Conservation (phyloP, 1,284 basidiomycete species). For the Cryptococcus sp. region DNA sequence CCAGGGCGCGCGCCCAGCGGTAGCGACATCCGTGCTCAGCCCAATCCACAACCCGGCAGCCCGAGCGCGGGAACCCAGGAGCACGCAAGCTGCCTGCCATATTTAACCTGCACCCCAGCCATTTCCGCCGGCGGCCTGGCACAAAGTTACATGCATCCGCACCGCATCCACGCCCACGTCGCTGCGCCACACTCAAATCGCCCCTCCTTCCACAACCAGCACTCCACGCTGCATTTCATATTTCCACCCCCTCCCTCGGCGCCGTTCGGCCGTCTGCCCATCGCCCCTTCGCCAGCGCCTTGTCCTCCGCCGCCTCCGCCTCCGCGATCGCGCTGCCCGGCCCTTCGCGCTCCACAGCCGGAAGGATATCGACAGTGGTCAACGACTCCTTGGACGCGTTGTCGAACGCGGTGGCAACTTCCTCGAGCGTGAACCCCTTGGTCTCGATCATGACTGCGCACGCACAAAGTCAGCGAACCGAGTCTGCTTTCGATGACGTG, state of each 20-base stretch:
- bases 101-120: too few relatives aligned
- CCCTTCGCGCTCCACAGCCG: slow-evolving; percentile 9
- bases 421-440: slow-evolving; percentile 46
- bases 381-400: slow-evolving; percentile 12
- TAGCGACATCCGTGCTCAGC: not conserved
- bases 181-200: too few relatives aligned
- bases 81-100: too few relatives aligned
- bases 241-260: not conserved
- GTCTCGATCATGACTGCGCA: slow-evolving; percentile 46
- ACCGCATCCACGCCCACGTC: too few relatives aligned
- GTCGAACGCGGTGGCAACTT: slow-evolving; percentile 43
- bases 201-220: too few relatives aligned
- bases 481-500: not conserved
- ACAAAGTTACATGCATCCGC: too few relatives aligned
- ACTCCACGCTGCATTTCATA: too few relatives aligned
- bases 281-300: not conserved
- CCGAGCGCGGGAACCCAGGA: too few relatives aligned
- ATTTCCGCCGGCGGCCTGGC: too few relatives aligned
- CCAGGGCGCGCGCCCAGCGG: not conserved
- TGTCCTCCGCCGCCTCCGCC: not conserved
- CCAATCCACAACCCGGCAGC: too few relatives aligned
- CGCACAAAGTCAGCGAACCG: too few relatives aligned
- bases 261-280: not conserved
- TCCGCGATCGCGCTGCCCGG: not conserved
- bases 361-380: slow-evolving; percentile 6